phyloP scores from a whole-genome alignment of 805 yeast genomes.

The Lachancea mirantina region DNA sequence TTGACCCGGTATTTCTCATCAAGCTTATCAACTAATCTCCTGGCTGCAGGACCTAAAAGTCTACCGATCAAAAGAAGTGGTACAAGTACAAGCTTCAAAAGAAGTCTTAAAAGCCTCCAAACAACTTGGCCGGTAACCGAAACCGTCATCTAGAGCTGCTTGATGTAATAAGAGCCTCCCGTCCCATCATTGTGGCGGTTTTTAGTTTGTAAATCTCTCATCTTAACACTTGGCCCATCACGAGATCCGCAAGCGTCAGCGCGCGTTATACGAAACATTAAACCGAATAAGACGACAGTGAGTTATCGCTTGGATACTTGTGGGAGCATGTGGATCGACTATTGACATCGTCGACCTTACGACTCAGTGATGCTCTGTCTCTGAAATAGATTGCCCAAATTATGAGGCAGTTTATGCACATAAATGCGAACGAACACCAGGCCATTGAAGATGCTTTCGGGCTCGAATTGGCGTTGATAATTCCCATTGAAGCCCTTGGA shows the following conservation, averaged over 20 bases:
- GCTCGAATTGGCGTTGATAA: slow-evolving; percentile 41
- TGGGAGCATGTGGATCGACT: slow-evolving; percentile 1
- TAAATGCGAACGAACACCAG: slow-evolving; percentile 53
- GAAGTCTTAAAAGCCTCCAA: slow-evolving; percentile 12
- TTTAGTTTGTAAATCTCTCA: neutral
- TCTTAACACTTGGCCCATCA: neutral
- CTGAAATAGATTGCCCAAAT: slow-evolving; percentile 32
- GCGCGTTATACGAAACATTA: slow-evolving; percentile 1
- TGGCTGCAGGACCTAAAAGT: slow-evolving; percentile 9
- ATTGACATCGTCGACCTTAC: slow-evolving; percentile 16
- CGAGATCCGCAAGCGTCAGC: slow-evolving; percentile 6
- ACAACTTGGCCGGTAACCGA: slow-evolving; percentile 11
- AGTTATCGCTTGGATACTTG: slow-evolving; percentile 6
- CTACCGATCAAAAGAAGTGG: slow-evolving; percentile 15
- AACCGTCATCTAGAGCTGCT: slow-evolving; percentile 1
- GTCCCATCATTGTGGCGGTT: neutral
- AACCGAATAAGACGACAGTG: slow-evolving; percentile 2
- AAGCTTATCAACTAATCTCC: slow-evolving; percentile 14
- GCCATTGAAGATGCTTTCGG: slow-evolving; percentile 48
- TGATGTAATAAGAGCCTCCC: neutral
- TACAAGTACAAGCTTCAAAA: slow-evolving; percentile 13
- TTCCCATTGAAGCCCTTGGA: slow-evolving; percentile 44
- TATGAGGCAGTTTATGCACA: slow-evolving; percentile 36
- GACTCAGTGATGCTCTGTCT: slow-evolving; percentile 25
- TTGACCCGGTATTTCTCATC: slow-evolving; percentile 30